A percentile compares a stretch with the other conserved stretches of the same genome.
Evolutionary conservation across 1,139 yeast species (phyloP).

Genomic region (Kazachstania sp.): DNA sequence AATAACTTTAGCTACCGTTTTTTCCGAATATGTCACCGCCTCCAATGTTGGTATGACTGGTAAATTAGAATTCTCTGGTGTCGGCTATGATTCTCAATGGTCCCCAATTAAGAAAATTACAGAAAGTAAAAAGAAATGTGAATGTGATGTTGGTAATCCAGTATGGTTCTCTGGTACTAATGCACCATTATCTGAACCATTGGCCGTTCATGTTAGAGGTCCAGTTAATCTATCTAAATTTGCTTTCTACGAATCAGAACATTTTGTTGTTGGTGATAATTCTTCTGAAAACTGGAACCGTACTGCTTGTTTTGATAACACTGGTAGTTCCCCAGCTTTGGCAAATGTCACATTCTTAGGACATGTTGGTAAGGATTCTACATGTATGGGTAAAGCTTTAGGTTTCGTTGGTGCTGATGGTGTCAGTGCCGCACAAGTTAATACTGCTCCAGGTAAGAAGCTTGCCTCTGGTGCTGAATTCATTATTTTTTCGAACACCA

Average conservation of each 20-base stretch:
- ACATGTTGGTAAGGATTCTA: slow-evolving; percentile 38
- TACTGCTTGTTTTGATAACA: slow-evolving; percentile 36
- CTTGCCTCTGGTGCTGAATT: slow-evolving; percentile 46
- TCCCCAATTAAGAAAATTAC: slow-evolving; percentile 44
- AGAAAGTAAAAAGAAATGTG: slow-evolving; percentile 42
- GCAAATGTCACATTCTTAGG: slow-evolving; percentile 58
- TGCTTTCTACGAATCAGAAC: slow-evolving; percentile 45
- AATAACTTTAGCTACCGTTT: background rate
- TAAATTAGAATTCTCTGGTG: slow-evolving; percentile 43
- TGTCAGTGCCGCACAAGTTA: slow-evolving; percentile 37
- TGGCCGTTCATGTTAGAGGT: slow-evolving; percentile 69
- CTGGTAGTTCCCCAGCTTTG: slow-evolving; percentile 18
- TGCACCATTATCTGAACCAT: slow-evolving; percentile 59
- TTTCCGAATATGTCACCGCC: background rate
- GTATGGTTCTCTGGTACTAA: slow-evolving; percentile 48
- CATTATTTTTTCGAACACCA: slow-evolving; percentile 46
- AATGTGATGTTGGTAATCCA: slow-evolving; percentile 36
- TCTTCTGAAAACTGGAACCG: slow-evolving; percentile 37
- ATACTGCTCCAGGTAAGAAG: slow-evolving; percentile 43
- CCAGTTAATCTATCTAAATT: slow-evolving; percentile 54
- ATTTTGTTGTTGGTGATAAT: slow-evolving; percentile 22
- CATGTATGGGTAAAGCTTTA: slow-evolving; percentile 57
- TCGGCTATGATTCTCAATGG: slow-evolving; percentile 59
- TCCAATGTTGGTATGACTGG: background rate
- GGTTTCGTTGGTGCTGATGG: slow-evolving; percentile 43